phyloP scores from a whole-genome alignment of 2,329 filamentous ascomycete genomes.

The Xylaria sp. region DNA sequence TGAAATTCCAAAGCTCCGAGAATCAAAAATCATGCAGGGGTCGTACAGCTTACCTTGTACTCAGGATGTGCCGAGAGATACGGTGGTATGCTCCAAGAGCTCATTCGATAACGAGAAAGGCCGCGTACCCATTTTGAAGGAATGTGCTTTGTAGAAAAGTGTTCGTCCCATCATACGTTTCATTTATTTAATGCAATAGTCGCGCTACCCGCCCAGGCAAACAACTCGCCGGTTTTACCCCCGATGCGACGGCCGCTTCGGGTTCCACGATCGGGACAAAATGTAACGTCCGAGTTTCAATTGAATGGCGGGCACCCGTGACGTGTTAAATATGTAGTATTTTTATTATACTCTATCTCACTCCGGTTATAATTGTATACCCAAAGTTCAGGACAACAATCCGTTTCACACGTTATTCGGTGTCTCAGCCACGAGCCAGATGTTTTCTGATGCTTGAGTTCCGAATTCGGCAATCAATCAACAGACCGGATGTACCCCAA shows the following conservation, averaged over 20 bases:
- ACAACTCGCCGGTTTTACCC: slow-evolving; percentile 16
- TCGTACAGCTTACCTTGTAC: slow-evolving; percentile 2
- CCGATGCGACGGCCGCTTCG: slow-evolving; percentile 25
- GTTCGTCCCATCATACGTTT: not conserved
- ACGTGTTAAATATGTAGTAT: not conserved
- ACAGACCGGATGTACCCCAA: slow-evolving; percentile 6
- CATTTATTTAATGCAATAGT: not conserved
- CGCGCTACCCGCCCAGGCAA: slow-evolving; percentile 17
- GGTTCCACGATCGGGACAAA: slow-evolving; percentile 17
- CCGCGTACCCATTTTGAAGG: not conserved
- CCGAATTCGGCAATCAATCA: slow-evolving; percentile 13
- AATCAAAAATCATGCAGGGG: slow-evolving; percentile 6
- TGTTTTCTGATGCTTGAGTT: not conserved
- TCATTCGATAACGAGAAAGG: not conserved
- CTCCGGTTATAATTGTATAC: not conserved
- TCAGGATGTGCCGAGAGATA: not conserved
- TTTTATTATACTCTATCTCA: not conserved
- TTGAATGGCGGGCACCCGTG: slow-evolving; percentile 5
- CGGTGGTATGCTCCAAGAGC: slow-evolving; percentile 1
- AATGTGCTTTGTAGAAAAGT: not conserved
- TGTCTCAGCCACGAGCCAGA: slow-evolving; percentile 8
- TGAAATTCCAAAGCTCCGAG: slow-evolving; percentile 1
- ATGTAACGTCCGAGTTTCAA: slow-evolving; percentile 24
- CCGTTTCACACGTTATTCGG: not conserved
- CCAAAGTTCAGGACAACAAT: not conserved